Evolutionary conservation across 78 protist genomes (phyloP).

Genomic region (Protostelium mycophagum): DNA sequence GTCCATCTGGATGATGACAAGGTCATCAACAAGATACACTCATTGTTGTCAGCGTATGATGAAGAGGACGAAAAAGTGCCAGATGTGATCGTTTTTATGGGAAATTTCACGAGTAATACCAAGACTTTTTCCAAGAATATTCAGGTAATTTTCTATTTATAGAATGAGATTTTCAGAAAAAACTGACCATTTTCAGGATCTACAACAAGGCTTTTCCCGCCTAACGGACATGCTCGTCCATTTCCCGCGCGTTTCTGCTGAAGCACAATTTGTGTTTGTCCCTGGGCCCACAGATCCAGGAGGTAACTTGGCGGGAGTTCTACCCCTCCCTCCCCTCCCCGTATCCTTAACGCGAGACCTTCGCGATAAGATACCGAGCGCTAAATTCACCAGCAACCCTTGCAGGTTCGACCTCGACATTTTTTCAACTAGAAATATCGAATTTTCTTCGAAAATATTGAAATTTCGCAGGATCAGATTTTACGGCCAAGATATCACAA

Average conservation of each 20-base stretch:
- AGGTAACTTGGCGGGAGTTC: neutral
- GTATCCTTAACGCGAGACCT: neutral
- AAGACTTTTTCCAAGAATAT: neutral
- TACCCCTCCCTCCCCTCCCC: slow-evolving; percentile 10
- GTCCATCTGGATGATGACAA: neutral
- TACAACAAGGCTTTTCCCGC: neutral
- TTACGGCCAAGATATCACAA: slow-evolving; percentile 15
- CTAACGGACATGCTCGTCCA: neutral
- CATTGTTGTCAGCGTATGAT: neutral
- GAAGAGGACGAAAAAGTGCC: neutral
- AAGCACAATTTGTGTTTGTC: slow-evolving; percentile 11
- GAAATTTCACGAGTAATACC: neutral
- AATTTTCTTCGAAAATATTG: too few relatives aligned
- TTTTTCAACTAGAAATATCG: neutral
- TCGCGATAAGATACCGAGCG: neutral
- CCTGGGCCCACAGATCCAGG: slow-evolving; percentile 26
- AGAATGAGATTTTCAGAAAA: too few relatives aligned
- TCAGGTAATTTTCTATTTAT: neutral
- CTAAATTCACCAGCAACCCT: slow-evolving; percentile 4
- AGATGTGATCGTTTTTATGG: neutral
- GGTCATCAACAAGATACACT: neutral
- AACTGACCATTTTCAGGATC: neutral
- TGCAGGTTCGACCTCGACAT: neutral
- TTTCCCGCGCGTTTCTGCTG: neutral
- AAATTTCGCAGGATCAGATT: slow-evolving; percentile 1